phyloP scores from a whole-genome alignment of 2,329 filamentous ascomycete genomes.

The Botrytis sinoallii region DNA sequence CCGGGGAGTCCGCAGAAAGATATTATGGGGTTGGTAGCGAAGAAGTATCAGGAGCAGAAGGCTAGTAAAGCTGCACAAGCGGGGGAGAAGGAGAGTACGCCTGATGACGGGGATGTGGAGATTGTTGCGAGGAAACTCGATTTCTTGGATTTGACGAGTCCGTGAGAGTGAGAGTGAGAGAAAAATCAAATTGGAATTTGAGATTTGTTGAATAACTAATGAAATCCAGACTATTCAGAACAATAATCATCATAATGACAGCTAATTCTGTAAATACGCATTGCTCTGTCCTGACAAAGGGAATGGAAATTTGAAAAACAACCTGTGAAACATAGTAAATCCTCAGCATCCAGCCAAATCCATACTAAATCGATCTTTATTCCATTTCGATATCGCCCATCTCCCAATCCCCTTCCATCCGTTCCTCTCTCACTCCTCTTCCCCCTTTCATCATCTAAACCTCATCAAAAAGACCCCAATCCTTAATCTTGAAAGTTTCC shows the following conservation, averaged over 20 bases:
- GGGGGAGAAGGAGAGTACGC: slow-evolving; percentile 19
- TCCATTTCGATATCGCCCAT: neutral
- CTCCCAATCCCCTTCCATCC: neutral
- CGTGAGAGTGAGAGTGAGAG: slow-evolving; percentile 21
- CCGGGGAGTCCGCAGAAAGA: slow-evolving; percentile 57
- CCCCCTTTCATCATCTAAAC: slow-evolving; percentile 25
- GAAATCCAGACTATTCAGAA: neutral
- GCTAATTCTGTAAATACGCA: neutral
- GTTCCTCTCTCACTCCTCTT: neutral
- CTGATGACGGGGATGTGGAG: slow-evolving; percentile 24
- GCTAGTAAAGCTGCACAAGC: slow-evolving; percentile 29
- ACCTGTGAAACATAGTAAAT: neutral
- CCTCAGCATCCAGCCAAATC: neutral
- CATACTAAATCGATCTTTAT: neutral
- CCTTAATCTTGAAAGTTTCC: slow-evolving; percentile 71
- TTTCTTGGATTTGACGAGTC: slow-evolving; percentile 36
- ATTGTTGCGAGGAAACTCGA: slow-evolving; percentile 34
- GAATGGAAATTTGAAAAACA: slow-evolving; percentile 3
- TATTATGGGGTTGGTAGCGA: slow-evolving; percentile 65
- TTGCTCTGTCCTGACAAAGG: slow-evolving; percentile 1
- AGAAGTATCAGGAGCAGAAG: slow-evolving; percentile 57
- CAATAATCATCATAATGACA: neutral
- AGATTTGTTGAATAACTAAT: neutral
- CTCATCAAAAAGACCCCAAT: slow-evolving; percentile 66
- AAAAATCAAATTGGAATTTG: neutral